These are phyloP conservation scores for Gaultheria prostrata DNA, from an alignment of 148 eudicot species.

Conservation along the genomic window DNA sequence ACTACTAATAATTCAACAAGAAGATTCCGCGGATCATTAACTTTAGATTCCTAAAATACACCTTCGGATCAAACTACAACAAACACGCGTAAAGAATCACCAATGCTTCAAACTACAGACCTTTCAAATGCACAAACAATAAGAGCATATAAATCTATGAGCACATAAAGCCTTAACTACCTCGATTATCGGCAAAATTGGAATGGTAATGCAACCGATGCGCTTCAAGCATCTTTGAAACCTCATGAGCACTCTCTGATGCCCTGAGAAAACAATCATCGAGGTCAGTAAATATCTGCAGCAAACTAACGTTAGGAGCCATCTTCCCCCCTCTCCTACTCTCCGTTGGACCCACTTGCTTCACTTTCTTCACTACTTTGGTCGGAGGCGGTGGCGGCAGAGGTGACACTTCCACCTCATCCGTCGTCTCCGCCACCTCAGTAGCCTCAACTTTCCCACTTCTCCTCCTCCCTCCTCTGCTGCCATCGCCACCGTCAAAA, in stretches of 20 bases:
- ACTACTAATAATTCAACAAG: not conserved
- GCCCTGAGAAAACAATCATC: constrained; percentile 87
- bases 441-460: constrained; percentile 26
- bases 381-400: constrained; percentile 28
- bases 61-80: not conserved
- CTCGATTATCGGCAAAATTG: constrained; percentile 81
- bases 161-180: constrained; percentile 20
- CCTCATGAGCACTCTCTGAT: constrained; percentile 80
- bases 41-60: not conserved
- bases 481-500: constrained; percentile 16
- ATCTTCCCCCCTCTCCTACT: constrained; percentile 50
- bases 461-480: constrained; percentile 22
- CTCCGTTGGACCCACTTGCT: constrained; percentile 29
- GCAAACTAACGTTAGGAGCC: constrained; percentile 34
- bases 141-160: constrained; percentile 3
- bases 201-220: constrained; percentile 93
- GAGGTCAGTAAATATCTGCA: constrained; percentile 59
- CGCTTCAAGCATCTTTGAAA: constrained; percentile 90
- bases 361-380: constrained; percentile 44
- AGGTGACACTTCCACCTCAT: constrained; percentile 40
- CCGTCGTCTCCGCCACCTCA: constrained; percentile 28
- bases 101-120: not conserved
- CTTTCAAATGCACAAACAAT: not conserved
- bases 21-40: not conserved
- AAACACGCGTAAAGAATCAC: not conserved